phyloP scores from a whole-genome alignment of 805 yeast genomes.

The Saccharomycopsis fodiens region DNA sequence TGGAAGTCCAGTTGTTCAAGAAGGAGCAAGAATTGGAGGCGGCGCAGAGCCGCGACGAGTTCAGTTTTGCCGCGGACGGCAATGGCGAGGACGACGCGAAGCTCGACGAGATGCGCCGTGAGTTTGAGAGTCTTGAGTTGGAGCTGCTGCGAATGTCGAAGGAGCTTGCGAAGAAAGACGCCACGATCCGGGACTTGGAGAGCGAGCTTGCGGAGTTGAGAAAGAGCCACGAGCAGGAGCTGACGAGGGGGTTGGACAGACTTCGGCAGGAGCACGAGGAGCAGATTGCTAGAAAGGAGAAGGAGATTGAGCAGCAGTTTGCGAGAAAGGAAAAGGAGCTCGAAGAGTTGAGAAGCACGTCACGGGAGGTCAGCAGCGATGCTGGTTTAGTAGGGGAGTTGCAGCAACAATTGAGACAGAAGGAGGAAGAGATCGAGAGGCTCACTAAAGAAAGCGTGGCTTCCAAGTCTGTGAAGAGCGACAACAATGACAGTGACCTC shows the following conservation, averaged over 20 bases:
- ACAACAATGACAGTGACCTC: too few relatives aligned
- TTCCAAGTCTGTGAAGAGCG: neutral
- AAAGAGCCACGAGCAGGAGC: neutral
- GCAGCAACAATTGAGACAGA: neutral
- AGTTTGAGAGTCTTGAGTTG: conserved; percentile 5
- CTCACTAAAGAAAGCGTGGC: neutral
- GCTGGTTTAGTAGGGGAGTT: neutral
- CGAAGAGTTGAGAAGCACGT: too few relatives aligned
- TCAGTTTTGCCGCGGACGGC: too few relatives aligned
- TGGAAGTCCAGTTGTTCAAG: conserved; percentile 1
- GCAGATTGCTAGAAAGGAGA: conserved; percentile 2
- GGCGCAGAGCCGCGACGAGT: neutral
- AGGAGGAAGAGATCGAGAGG: conserved; percentile 5
- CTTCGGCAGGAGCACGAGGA: conserved; percentile 1
- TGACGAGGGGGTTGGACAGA: too few relatives aligned
- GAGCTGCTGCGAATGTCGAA: neutral
- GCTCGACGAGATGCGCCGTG: conserved; percentile 1
- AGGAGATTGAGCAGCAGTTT: conserved; percentile 11
- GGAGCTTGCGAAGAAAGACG: conserved; percentile 12
- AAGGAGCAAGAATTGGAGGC: conserved; percentile 1
- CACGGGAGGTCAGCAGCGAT: too few relatives aligned
- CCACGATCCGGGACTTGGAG: conserved; percentile 11
- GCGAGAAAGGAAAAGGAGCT: too few relatives aligned
- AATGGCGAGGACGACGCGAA: neutral
- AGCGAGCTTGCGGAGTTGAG: conserved; percentile 4